Base-by-base conservation (phyloP, 805 yeast species). In the Metschnikowia gruessii region DNA sequence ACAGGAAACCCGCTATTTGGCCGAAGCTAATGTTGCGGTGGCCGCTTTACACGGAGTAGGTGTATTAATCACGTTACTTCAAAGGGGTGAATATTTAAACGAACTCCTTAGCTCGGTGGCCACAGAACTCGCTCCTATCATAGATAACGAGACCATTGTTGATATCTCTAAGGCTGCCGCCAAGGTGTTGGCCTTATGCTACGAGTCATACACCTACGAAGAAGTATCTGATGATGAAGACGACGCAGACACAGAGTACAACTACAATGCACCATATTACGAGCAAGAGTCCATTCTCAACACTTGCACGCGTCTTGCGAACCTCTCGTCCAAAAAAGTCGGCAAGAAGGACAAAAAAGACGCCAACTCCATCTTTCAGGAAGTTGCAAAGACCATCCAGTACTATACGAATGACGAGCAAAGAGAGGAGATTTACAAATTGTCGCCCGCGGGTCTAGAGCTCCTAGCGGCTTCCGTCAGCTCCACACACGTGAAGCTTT, bases 321-420 rank as follows among this genome's bases (percentile, higher is more conserved):
- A 72, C 36, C 74, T 77, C 18, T 77, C 85, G 0, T 69, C 82
- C 4, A 81, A 82, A 48, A 78, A 73, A 43, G 59, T 81, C 3
- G 76, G 83, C 22, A 84, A 84, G 54, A 80, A 78, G 57, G 87
- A 82, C 50, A 83, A 80, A 59, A 76, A 75, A 49, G 81, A 77
- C 32, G 69, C 79, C 21, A 79, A 80, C 50, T 76, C 87, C 1
- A 70, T 83, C 1, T 80, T 82, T 61, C 70, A 82, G 57, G 85
- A 83, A 49, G 79, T 82, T 16, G 61, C 75, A 34, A 63, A 63
- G 31, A 80, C 85, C 0, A 65, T 82, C 10, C 70, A 68, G 42
- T 57, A 58, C 15, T 75, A 72, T 52, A 62, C 67, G 45, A 70
- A 55, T 55, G 63, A 43, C 43, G 67, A 52, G 50, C 64, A 51